Evolutionary conservation across 192 early-diverging fungal species (phyloP).

Genomic region (Entomortierella parvispora): DNA sequence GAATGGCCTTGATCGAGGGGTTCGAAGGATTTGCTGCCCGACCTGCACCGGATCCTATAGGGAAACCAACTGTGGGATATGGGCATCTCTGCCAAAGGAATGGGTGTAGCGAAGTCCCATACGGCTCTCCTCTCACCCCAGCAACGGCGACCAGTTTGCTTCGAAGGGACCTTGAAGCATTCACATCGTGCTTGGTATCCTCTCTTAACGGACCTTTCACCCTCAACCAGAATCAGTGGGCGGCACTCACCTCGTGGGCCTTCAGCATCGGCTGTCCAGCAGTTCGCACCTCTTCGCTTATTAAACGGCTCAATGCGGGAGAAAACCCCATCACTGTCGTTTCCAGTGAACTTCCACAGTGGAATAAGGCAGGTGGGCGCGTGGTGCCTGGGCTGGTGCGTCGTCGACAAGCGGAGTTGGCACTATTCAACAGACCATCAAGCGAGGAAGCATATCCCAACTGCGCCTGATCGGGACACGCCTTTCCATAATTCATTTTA

Average conservation of each 20-base stretch:
- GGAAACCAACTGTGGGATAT: conserved; percentile 54
- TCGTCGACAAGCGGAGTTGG: conserved; percentile 43
- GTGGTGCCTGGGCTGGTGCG: conserved; percentile 37
- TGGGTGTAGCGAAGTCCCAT: conserved; percentile 37
- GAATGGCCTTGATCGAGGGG: conserved; percentile 43
- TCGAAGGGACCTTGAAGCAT: conserved; percentile 31
- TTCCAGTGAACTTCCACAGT: conserved; percentile 56
- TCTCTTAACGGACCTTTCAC: conserved; percentile 22
- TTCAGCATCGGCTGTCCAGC: conserved; percentile 55
- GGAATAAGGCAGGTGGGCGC: conserved; percentile 42
- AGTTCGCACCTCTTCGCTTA: conserved; percentile 35
- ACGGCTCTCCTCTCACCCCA: conserved; percentile 48
- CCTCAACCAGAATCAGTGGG: conserved; percentile 55
- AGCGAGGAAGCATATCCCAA: conserved; percentile 40
- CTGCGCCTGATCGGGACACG: too few relatives aligned
- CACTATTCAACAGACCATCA: conserved; percentile 38
- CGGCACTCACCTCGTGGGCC: conserved; percentile 52
- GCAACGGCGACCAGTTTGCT: conserved; percentile 45
- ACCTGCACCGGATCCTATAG: conserved; percentile 50
- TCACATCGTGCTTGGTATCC: conserved; percentile 44
- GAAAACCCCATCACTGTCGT: conserved; percentile 42
- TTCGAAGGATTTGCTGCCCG: conserved; percentile 49
- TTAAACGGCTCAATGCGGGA: conserved; percentile 51
- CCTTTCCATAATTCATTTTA: too few relatives aligned
- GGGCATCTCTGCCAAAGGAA: conserved; percentile 49